A percentile compares a stretch with the other conserved stretches of the same genome.
Evolutionary conservation across 257 asterid genomes (phyloP).

Genomic region (Solanum tarapatanum): DNA sequence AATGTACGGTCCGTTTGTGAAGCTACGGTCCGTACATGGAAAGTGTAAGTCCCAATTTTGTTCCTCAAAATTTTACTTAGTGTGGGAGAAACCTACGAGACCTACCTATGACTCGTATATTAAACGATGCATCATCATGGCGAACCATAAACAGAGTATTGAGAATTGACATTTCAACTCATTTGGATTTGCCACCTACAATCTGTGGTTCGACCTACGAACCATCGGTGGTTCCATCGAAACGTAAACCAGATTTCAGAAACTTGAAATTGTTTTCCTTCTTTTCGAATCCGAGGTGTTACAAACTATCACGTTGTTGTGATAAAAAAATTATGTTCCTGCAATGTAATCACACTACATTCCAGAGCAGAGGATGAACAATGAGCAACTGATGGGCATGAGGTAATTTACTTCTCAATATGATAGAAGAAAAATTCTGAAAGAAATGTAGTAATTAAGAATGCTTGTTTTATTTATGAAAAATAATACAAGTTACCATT

Average conservation of each 20-base stretch:
- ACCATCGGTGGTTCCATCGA: neutral
- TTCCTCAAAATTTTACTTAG: neutral
- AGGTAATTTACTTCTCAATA: neutral
- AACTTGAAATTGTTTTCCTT: neutral
- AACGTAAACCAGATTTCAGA: neutral
- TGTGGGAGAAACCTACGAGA: no score
- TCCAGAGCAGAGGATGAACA: neutral
- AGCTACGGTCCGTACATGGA: neutral
- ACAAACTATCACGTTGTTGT: neutral
- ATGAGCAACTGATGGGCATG: neutral
- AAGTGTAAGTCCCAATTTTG: neutral
- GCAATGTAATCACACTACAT: neutral
- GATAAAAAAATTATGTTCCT: neutral
- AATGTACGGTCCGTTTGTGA: neutral
- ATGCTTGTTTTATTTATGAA: neutral
- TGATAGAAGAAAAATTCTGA: no score
- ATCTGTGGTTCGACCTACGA: no score
- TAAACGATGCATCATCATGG: no score
- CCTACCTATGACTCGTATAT: neutral
- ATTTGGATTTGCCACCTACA: no score
- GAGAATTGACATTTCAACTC: neutral
- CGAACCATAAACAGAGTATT: neutral
- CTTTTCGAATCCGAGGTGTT: neutral
- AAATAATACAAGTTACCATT: neutral
- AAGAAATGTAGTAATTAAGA: neutral